These are phyloP conservation scores for Hypoxylon perforatum DNA, from an alignment of 495 filamentous ascomycete genomes.

Conservation along the genomic window DNA sequence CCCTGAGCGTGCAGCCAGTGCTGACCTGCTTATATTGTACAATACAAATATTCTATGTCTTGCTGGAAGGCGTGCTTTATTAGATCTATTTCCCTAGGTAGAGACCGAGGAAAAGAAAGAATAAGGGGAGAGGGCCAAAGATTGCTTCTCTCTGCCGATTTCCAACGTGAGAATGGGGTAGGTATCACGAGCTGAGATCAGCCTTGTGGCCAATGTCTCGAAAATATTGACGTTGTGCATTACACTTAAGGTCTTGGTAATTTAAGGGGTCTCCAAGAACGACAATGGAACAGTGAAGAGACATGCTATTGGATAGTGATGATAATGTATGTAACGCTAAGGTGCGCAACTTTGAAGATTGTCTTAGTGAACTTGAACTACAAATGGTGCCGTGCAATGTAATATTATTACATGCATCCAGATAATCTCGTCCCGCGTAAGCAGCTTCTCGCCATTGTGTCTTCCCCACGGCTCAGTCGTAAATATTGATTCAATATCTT, in stretches of 20 bases:
- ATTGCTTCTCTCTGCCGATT: too few relatives aligned
- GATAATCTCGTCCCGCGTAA: constrained; percentile 4
- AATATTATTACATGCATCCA: constrained; percentile 8
- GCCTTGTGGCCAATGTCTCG: constrained; percentile 28
- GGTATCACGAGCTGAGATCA: constrained; percentile 18
- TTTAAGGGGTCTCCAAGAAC: constrained; percentile 26
- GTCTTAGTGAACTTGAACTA: not conserved
- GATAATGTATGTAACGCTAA: constrained; percentile 18
- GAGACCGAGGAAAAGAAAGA: too few relatives aligned
- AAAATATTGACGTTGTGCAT: constrained; percentile 35
- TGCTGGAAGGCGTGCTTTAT: too few relatives aligned
- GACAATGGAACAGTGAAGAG: constrained; percentile 28
- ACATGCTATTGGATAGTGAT: constrained; percentile 15
- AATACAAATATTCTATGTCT: too few relatives aligned
- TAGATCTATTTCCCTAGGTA: too few relatives aligned
- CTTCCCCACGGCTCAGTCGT: not conserved
- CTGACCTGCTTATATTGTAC: too few relatives aligned
- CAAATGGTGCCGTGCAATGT: constrained; percentile 12
- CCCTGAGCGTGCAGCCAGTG: too few relatives aligned
- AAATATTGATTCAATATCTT: too few relatives aligned
- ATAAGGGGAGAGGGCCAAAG: too few relatives aligned
- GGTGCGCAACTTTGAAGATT: constrained; percentile 2
- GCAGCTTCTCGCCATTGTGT: not conserved
- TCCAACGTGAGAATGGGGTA: not conserved
- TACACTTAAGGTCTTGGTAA: constrained; percentile 9